Percentiles rank a stretch among this genome's conserved stretches.
Evolutionary conservation across 305 asterid genomes (phyloP).

Genomic region (Petunia hybrid): DNA sequence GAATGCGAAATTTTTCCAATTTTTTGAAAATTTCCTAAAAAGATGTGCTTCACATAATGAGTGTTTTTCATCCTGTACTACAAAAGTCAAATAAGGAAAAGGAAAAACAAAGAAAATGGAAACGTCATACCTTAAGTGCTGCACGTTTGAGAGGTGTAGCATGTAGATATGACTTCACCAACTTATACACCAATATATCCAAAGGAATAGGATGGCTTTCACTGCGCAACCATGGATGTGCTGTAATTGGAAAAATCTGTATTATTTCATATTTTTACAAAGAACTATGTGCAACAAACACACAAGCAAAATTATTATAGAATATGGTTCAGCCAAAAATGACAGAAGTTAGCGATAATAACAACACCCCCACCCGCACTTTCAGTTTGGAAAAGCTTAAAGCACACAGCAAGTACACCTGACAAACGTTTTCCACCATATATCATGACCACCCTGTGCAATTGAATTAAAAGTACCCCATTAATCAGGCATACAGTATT

Average conservation of each 20-base stretch:
- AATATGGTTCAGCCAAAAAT: constrained; percentile 17
- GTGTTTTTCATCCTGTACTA: not conserved
- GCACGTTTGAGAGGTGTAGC: constrained; percentile 94
- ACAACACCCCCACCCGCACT: constrained; percentile 10
- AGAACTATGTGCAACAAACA: not conserved
- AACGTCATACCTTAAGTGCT: constrained; percentile 72
- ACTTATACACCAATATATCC: constrained; percentile 80
- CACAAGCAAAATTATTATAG: not conserved
- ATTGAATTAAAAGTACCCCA: not conserved
- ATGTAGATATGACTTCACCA: constrained; percentile 78
- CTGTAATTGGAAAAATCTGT: constrained; percentile 49
- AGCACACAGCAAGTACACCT: constrained; percentile 14
- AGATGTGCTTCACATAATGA: not conserved
- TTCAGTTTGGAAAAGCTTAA: constrained; percentile 2
- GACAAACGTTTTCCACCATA: not conserved
- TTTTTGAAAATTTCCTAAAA: not conserved
- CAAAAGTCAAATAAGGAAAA: not conserved
- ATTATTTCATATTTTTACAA: not conserved
- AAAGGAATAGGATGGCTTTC: constrained; percentile 88
- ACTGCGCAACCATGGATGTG: constrained; percentile 94
- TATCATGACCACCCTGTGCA: constrained; percentile 13
- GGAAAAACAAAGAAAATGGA: constrained; percentile 19
- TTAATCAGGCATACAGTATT: not conserved
- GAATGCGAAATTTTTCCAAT: not conserved
- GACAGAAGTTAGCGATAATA: not conserved